Conservation (phyloP, 2,329 filamentous ascomycete species). For the Cytospora piceicola region DNA sequence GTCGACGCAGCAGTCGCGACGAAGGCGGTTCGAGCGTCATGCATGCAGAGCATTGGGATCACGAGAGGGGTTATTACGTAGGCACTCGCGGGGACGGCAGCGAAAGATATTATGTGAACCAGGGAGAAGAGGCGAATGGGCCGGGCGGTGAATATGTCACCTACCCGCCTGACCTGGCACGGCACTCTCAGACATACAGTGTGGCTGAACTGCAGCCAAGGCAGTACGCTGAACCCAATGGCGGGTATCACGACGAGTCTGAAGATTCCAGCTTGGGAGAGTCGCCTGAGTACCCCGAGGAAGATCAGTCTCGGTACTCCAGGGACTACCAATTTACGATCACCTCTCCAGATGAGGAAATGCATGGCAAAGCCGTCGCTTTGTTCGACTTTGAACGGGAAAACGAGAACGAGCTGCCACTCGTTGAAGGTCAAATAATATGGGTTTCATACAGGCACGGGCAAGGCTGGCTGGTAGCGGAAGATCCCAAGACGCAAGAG, state of each 20-base stretch:
- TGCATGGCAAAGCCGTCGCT: constrained; percentile 94
- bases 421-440: constrained; percentile 94
- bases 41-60: constrained; percentile 56
- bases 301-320: constrained; percentile 80
- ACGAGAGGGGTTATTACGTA: constrained; percentile 68
- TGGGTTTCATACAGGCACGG: constrained; percentile 95
- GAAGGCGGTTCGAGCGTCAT: constrained; percentile 48
- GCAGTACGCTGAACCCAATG: constrained; percentile 51
- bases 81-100: constrained; percentile 71
- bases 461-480: constrained; percentile 95
- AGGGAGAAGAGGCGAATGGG: constrained; percentile 71
- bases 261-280: constrained; percentile 63
- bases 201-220: constrained; percentile 50
- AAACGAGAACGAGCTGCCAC: constrained; percentile 92
- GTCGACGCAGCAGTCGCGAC: constrained; percentile 51
- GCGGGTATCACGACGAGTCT: constrained; percentile 58
- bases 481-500: constrained; percentile 92
- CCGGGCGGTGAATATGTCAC: constrained; percentile 81
- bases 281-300: constrained; percentile 60
- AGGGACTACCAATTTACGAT: constrained; percentile 95
- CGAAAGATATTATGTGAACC: constrained; percentile 75
- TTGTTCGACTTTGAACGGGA: constrained; percentile 94
- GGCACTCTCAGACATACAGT: constrained; percentile 58
- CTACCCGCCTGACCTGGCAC: constrained; percentile 68
- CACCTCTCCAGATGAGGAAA: constrained; percentile 93